Evolutionary conservation across 1,284 basidiomycete genomes (phyloP), one percentile per base, ranked within the genome.

Genomic region (Ustilago vetiveriae): DNA sequence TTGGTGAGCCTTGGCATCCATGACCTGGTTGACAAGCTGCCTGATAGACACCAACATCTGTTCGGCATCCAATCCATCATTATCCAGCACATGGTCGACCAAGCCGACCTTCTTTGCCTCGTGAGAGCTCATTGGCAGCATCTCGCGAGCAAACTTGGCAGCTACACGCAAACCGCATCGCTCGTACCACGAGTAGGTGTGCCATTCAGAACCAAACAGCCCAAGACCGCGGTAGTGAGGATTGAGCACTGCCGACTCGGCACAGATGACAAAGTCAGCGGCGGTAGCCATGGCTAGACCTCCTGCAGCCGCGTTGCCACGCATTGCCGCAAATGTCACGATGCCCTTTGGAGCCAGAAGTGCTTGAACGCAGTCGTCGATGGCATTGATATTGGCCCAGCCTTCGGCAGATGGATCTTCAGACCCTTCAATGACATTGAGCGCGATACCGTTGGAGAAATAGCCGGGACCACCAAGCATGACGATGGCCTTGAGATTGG

Each of bases 361-460:
- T 6, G 82, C 74, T 21, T 75, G 74, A 6, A 76, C 58, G 23
- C 67, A 72, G 47, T 78, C 65, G 46, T 83, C 78, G 62, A 83
- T 81, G 8, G 80, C 75, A 45, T 84, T 84, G 81, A 85, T 85
- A 70, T 85, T 85, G 32, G 75, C 80, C 84, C 84, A 85, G 14
- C 83, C 83, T 70, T 84, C 84, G 7, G 77, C 70, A 0, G 82
- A 81, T 0, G 84, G 83, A 47, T 83, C 79, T 7, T 73, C 44
- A 19, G 80, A 75, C 19, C 82, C 77, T 70, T 84, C 83, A 71
- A 85, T 84, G 4, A 84, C 83, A 76, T 84, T 83, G 41, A 85
- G 81, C 10, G 84, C 84, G 40, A 85, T 84, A 29, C 84, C 84
- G 70, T 85, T 85, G 26, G 82, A 83, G 57, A 85, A 85, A 80